Evolutionary conservation across 768 basidiomycete genomes (phyloP), one percentile per base, ranked within the genome.

Genomic region (Tephrocybe sp.): DNA sequence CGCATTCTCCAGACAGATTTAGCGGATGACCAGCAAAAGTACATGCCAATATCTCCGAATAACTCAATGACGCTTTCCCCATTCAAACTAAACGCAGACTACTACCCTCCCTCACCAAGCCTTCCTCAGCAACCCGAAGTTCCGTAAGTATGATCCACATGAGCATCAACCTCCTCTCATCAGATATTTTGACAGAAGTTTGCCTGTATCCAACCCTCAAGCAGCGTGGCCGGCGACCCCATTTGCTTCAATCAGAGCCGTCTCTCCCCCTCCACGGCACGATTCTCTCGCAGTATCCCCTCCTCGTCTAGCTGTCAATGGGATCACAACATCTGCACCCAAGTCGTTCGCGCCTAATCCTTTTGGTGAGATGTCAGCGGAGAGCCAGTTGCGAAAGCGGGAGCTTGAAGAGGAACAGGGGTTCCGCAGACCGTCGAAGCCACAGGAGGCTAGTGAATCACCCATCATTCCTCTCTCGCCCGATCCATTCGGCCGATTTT

Each of bases 391-490:
- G 51, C 75, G 74, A 48, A 80, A 68, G 63, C 78, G 64, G 56
- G 75, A 78, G 32, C 62, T 80, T 34, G 79, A 81, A 55, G 77
- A 83, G 48, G 75, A 82, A 46, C 72, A 76, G 11, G 61, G 71
- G 17, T 86, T 83, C 63, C 74, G 77, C 20, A 62, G 72, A 9
- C 54, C 53, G 11, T 52, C 53, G 48, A 59, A 62, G 46, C 58
- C 50, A 17, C 28, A 53, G 47, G 62, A 50, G 32, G 53, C 59
- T 25, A 54, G 70, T 8, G 74, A 73, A 36, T 83, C 84, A 1
- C 85, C 87, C 18, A 62, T 85, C n/a, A 87, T 91, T 49, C 90
- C 90, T 33, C 72, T 90, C n/a, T 88, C 88, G 9, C 87, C 90
- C 7, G 90, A 92, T 68, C 90, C 90, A 23, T 91, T 92, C 61